These are phyloP conservation scores for Aspergillus sojae DNA, from an alignment of 2,329 filamentous ascomycete genomes.

Conservation along the genomic window DNA sequence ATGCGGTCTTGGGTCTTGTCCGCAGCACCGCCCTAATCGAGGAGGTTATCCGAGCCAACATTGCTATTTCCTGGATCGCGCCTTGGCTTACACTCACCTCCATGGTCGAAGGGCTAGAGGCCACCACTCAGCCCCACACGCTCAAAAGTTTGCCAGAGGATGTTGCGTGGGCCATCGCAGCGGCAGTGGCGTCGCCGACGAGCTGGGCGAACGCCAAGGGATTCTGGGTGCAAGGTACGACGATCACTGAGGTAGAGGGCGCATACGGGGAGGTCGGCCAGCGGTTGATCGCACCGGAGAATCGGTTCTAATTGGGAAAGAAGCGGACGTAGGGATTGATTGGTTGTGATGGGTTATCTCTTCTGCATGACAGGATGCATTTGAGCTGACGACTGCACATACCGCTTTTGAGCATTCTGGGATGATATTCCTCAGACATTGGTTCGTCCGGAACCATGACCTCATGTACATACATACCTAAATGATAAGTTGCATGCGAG, in stretches of 20 bases:
- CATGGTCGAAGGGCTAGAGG: slow-evolving; percentile 17
- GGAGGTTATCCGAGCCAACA: slow-evolving; percentile 14
- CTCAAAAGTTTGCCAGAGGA: slow-evolving; percentile 12
- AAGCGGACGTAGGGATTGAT: too few species aligned
- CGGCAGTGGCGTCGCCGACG: slow-evolving; percentile 9
- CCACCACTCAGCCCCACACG: background rate
- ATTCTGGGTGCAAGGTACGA: slow-evolving; percentile 21
- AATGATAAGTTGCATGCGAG: too few species aligned
- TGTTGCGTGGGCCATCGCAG: slow-evolving; percentile 20
- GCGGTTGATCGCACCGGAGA: slow-evolving; percentile 19
- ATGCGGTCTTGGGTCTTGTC: slow-evolving; percentile 20
- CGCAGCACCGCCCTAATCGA: slow-evolving; percentile 19
- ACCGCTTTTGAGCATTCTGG: too few species aligned
- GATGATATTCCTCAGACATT: too few species aligned
- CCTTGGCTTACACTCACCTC: slow-evolving; percentile 24
- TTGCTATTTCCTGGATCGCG: slow-evolving; percentile 21
- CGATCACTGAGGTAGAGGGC: slow-evolving; percentile 22
- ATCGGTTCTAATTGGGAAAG: slow-evolving; percentile 11
- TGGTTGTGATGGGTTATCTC: too few species aligned
- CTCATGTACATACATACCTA: too few species aligned
- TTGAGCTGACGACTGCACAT: too few species aligned
- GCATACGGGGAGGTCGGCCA: slow-evolving; percentile 18
- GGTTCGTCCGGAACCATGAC: too few species aligned
- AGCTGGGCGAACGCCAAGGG: slow-evolving; percentile 20
- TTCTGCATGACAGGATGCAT: too few species aligned